Evolutionary conservation across 2,329 filamentous ascomycete species (phyloP).

Genomic region (Esteya vermicola): DNA sequence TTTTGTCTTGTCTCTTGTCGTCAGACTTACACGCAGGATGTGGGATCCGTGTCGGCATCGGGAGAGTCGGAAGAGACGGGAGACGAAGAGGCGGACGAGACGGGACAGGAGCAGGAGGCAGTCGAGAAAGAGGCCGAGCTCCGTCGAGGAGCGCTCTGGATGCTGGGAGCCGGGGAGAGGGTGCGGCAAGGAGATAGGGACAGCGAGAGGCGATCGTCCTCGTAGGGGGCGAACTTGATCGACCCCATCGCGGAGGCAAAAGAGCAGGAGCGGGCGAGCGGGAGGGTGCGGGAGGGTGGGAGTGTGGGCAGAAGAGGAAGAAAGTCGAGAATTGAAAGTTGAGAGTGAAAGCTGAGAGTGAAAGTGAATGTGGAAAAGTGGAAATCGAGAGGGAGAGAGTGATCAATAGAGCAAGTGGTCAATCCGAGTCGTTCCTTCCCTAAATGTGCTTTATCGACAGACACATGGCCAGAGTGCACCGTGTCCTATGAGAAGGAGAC

Average conservation of each 20-base stretch:
- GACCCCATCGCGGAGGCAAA: background rate
- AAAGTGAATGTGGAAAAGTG: background rate
- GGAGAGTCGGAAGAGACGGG: background rate
- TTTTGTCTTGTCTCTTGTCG: too few relatives aligned
- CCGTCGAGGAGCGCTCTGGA: too few relatives aligned
- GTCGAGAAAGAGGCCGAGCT: background rate
- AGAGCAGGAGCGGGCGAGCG: background rate
- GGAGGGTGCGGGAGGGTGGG: background rate
- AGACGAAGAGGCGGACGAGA: background rate
- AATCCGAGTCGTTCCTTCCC: conserved; percentile 2
- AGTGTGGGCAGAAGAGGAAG: background rate
- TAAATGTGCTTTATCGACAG: conserved; percentile 5
- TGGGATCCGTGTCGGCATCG: background rate
- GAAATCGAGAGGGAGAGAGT: background rate
- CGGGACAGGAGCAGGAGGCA: background rate
- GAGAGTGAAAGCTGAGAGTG: background rate
- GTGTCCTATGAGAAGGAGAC: background rate
- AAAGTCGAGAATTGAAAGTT: background rate
- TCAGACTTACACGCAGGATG: conserved; percentile 11
- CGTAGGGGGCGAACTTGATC: too few relatives aligned
- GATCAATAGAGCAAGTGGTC: background rate
- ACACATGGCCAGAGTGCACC: conserved; percentile 1
- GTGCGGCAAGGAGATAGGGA: too few relatives aligned
- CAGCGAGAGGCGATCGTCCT: too few relatives aligned
- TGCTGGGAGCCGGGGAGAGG: too few relatives aligned